Evolutionary conservation across 179 eudicot species (phyloP).

Genomic region (Carnegiea gigantea): DNA sequence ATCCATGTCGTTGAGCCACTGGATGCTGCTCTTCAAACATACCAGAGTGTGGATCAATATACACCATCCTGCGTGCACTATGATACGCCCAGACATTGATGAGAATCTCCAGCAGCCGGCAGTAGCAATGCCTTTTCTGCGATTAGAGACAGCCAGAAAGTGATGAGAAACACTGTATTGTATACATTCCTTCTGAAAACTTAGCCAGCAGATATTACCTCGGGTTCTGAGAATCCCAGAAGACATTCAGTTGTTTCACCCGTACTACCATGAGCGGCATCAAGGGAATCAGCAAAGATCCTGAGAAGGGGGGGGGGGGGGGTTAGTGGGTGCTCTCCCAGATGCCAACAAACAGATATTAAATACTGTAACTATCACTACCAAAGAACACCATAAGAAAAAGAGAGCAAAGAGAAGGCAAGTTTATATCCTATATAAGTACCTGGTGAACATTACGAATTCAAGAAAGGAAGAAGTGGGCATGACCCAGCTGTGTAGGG

Average conservation of each 20-base stretch:
- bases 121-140: slow-evolving; percentile 87
- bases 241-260: slow-evolving; percentile 45
- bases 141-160: background rate
- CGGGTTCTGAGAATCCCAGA: slow-evolving; percentile 59
- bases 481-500: slow-evolving; percentile 97
- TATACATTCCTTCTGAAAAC: background rate
- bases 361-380: background rate
- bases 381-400: background rate
- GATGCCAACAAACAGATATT: no score
- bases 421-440: slow-evolving; percentile 14
- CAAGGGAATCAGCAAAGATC: slow-evolving; percentile 94
- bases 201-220: slow-evolving; percentile 46
- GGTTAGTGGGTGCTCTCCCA: no score
- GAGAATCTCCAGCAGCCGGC: slow-evolving; percentile 74
- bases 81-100: slow-evolving; percentile 99
- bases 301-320: slow-evolving; percentile 32
- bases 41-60: slow-evolving; percentile 74
- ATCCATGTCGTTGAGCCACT: slow-evolving; percentile 58
- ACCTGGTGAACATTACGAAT: slow-evolving; percentile 92
- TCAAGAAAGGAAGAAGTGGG: slow-evolving; percentile 96
- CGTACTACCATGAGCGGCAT: slow-evolving; percentile 56
- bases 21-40: slow-evolving; percentile 82
- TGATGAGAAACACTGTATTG: background rate
- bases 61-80: slow-evolving; percentile 85
- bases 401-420: background rate